phyloP scores from a whole-genome alignment of 257 asterid genomes.

The Lavandula angustifolia region DNA sequence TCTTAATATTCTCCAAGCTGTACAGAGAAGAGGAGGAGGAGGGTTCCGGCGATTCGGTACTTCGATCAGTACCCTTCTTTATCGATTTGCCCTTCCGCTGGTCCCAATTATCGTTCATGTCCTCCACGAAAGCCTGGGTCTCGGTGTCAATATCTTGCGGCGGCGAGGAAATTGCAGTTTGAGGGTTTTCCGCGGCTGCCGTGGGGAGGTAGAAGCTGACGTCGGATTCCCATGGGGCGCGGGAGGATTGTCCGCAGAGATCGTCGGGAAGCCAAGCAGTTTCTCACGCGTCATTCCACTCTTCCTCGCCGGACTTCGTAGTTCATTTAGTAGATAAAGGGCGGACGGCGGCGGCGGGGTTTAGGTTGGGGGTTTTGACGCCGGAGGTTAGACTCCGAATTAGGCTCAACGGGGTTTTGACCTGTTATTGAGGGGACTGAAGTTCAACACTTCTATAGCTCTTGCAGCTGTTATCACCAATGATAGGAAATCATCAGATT shows the following conservation, averaged over 20 bases:
- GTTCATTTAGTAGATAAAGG: constrained; percentile 38
- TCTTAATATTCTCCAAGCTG: constrained; percentile 73
- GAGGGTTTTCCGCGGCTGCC: constrained; percentile 32
- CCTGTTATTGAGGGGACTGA: constrained; percentile 65
- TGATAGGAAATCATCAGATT: constrained; percentile 17
- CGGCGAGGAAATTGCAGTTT: too few species aligned
- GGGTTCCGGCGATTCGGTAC: constrained; percentile 20
- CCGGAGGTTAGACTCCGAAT: constrained; percentile 36
- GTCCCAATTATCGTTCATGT: constrained; percentile 70
- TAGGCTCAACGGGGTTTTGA: constrained; percentile 50
- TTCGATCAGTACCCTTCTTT: constrained; percentile 28
- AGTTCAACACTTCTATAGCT: constrained; percentile 73
- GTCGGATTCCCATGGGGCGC: constrained; percentile 88
- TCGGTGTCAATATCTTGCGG: constrained; percentile 57
- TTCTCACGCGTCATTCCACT: constrained; percentile 95
- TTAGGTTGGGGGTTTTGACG: constrained; percentile 34
- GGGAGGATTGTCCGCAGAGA: constrained; percentile 51
- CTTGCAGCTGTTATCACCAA: constrained; percentile 55
- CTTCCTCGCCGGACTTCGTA: constrained; percentile 52
- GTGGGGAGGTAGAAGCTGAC: constrained; percentile 56
- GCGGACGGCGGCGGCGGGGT: constrained; percentile 42
- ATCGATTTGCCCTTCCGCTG: constrained; percentile 76
- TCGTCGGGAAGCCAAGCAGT: constrained; percentile 91
- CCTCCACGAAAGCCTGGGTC: constrained; percentile 35
- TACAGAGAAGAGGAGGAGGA: constrained; percentile 40